Evolutionary conservation across 2,329 filamentous ascomycete species (phyloP).

Genomic region (Stemphylium lycopersici): DNA sequence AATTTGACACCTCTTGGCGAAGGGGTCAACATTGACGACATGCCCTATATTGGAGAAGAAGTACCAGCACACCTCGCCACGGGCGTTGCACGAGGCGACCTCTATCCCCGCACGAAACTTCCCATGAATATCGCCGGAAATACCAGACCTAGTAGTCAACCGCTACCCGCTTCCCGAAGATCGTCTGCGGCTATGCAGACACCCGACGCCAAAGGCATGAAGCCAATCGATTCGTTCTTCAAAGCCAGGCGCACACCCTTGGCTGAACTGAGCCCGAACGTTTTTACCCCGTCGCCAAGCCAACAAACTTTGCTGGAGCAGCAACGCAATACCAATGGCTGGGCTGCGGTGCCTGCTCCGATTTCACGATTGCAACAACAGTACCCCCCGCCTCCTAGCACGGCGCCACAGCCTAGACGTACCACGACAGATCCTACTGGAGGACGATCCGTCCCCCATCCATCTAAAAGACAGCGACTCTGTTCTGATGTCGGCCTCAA

Average conservation of each 20-base stretch:
- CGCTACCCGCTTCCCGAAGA: constrained; percentile 48
- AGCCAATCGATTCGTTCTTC: constrained; percentile 70
- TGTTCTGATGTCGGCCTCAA: constrained; percentile 50
- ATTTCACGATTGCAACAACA: constrained; percentile 43
- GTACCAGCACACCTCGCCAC: constrained; percentile 73
- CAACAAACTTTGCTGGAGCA: constrained; percentile 65
- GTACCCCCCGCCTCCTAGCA: constrained; percentile 35
- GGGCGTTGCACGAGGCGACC: constrained; percentile 77
- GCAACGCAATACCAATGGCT: constrained; percentile 58
- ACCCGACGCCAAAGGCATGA: constrained; percentile 63
- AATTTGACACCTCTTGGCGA: constrained; percentile 72
- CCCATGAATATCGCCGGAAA: constrained; percentile 53
- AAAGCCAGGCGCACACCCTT: constrained; percentile 67
- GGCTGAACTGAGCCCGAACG: constrained; percentile 71
- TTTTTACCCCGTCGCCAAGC: constrained; percentile 69
- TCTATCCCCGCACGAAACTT: constrained; percentile 89
- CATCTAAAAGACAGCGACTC: constrained; percentile 53
- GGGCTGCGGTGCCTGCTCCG: constrained; percentile 60
- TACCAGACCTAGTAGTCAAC: constrained; percentile 39
- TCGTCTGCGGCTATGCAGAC: constrained; percentile 39
- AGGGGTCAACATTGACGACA: constrained; percentile 68
- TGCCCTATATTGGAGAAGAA: constrained; percentile 80
- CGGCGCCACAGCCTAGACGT: constrained; percentile 52
- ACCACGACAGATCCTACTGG: constrained; percentile 43
- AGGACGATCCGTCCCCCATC: constrained; percentile 52